These are phyloP conservation scores for Dichotomocladium elegans DNA, from an alignment of 371 early-diverging fungal genomes.

Conservation along the genomic window DNA sequence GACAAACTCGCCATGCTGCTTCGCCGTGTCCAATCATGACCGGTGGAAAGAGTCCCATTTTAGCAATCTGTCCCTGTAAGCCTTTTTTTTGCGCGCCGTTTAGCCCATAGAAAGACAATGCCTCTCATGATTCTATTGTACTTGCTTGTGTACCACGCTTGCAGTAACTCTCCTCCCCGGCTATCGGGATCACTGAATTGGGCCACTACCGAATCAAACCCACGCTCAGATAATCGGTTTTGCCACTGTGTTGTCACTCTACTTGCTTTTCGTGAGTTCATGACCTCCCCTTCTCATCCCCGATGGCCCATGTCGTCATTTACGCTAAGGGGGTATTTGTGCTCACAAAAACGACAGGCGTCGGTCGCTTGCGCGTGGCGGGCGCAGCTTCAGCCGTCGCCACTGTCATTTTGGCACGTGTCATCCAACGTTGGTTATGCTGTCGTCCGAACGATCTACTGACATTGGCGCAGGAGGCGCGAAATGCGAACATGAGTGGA, in stretches of 20 bases:
- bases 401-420: background rate
- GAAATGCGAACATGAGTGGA: too few species aligned
- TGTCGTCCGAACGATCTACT: too few species aligned
- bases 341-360: constrained; percentile 9
- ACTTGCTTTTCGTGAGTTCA: background rate
- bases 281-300: too few species aligned
- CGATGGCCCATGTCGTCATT: background rate
- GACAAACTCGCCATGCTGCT: constrained; percentile 25
- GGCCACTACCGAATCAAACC: constrained; percentile 19
- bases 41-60: constrained; percentile 37
- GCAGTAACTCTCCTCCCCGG: constrained; percentile 1
- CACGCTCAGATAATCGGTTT: constrained; percentile 19
- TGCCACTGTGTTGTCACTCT: constrained; percentile 17
- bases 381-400: background rate
- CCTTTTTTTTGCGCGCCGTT: background rate
- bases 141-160: constrained; percentile 23
- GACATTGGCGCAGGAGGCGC: too few species aligned
- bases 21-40: constrained; percentile 28
- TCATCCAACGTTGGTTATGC: too few species aligned
- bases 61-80: constrained; percentile 12
- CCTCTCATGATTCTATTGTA: background rate
- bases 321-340: constrained; percentile 6
- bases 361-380: constrained; percentile 10
- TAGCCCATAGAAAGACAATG: background rate
- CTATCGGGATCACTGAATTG: constrained; percentile 1